Evolutionary conservation across 768 basidiomycete species (phyloP).

Genomic region (Tricholoma hemisulphureum): DNA sequence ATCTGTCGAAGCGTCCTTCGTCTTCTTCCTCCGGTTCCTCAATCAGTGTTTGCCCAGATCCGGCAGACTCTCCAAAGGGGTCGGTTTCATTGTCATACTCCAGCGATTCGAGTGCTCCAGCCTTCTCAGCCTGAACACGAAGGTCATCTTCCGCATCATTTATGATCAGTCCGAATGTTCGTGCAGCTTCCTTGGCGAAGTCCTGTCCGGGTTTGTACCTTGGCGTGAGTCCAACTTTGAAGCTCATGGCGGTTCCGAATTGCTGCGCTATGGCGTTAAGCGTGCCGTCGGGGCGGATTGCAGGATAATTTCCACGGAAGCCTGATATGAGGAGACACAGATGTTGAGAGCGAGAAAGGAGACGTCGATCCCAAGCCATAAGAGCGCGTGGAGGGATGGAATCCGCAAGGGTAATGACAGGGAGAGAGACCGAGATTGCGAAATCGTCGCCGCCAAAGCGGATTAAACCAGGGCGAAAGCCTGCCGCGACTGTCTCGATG

Average conservation of each 20-base stretch:
- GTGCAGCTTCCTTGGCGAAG: conserved; percentile 45
- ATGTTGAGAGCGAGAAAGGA: conserved; percentile 55
- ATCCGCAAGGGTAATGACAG: conserved; percentile 48
- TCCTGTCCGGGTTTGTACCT: conserved; percentile 59
- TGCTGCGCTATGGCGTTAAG: conserved; percentile 35
- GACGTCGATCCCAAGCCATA: conserved; percentile 70
- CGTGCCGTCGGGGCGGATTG: conserved; percentile 42
- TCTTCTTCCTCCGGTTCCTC: conserved; percentile 34
- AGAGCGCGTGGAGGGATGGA: conserved; percentile 63
- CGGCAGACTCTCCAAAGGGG: conserved; percentile 8
- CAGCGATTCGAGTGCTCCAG: conserved; percentile 26
- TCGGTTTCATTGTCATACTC: conserved; percentile 24
- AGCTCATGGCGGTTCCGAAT: conserved; percentile 39
- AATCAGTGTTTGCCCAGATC: conserved; percentile 11
- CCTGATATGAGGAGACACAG: conserved; percentile 67
- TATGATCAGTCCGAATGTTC: conserved; percentile 49
- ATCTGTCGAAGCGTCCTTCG: conserved; percentile 50
- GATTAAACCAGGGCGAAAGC: conserved; percentile 60
- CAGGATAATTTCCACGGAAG: conserved; percentile 52
- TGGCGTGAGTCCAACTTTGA: conserved; percentile 61
- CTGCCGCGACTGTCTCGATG: conserved; percentile 52
- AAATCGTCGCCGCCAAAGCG: conserved; percentile 51
- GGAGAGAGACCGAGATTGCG: conserved; percentile 55
- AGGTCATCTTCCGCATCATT: conserved; percentile 43
- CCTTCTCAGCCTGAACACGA: conserved; percentile 32